A percentile compares a stretch with the other conserved stretches of the same genome.
phyloP scores from a whole-genome alignment of 345 rosid species.

The Pseudoturritis turrita region DNA sequence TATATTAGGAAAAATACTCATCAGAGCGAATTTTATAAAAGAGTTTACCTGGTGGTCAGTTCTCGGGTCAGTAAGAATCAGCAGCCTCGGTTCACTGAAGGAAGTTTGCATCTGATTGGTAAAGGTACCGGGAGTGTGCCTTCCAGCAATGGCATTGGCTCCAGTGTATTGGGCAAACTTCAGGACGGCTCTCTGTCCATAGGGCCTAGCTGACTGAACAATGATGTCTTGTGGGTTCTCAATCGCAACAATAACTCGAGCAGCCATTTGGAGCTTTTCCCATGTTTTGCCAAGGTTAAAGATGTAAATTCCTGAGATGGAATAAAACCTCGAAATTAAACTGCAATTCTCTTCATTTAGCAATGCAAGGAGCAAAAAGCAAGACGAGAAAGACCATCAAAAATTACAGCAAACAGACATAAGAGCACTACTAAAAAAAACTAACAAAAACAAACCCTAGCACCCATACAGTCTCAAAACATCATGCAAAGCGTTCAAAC shows the following conservation, averaged over 20 bases:
- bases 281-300: conserved; percentile 90
- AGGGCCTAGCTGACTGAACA: conserved; percentile 96
- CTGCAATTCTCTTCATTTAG: not conserved
- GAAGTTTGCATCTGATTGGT: conserved; percentile 93
- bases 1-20: not conserved
- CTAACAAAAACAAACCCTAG: not conserved
- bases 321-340: too few species aligned
- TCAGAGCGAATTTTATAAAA: not conserved
- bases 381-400: too few species aligned
- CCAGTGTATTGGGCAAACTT: conserved; percentile 97
- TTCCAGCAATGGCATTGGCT: conserved; percentile 94
- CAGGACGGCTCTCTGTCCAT: conserved; percentile 93
- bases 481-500: not conserved
- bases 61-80: conserved; percentile 94
- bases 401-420: too few species aligned
- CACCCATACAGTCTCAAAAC: too few species aligned
- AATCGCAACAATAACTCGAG: conserved; percentile 76
- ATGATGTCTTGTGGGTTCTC: conserved; percentile 92
- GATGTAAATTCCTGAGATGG: conserved; percentile 63
- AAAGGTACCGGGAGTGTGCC: conserved; percentile 99
- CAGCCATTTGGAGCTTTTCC: conserved; percentile 90
- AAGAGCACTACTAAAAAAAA: not conserved
- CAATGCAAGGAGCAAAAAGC: not conserved
- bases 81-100: conserved; percentile 79
- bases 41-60: conserved; percentile 85